Percentiles rank a stretch among this genome's conserved stretches.
These are phyloP conservation scores for Anthoceros angustus DNA, from an alignment of 225 moss, liverwort and hornwort species.

Conservation along the genomic window DNA sequence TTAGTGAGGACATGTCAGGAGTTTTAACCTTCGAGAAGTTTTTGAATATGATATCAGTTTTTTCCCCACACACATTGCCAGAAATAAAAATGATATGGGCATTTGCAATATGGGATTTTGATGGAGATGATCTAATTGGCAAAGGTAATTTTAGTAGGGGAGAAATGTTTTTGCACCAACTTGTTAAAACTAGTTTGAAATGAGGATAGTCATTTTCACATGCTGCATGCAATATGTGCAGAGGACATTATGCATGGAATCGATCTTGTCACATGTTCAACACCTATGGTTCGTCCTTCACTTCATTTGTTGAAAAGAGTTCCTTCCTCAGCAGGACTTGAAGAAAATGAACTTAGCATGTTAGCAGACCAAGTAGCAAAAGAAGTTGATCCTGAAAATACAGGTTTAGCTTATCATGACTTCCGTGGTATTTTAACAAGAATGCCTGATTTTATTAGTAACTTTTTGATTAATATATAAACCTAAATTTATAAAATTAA, in stretches of 20 bases:
- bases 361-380: slow-evolving; percentile 40
- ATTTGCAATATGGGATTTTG: slow-evolving; percentile 82
- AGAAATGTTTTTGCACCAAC: neutral
- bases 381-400: slow-evolving; percentile 43
- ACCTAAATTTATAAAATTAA: neutral
- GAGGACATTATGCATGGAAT: slow-evolving; percentile 67
- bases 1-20: slow-evolving; percentile 76
- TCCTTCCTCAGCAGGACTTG: slow-evolving; percentile 51
- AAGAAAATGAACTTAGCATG: slow-evolving; percentile 37
- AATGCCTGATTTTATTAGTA: slow-evolving; percentile 74
- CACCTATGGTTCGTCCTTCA: slow-evolving; percentile 36
- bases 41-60: slow-evolving; percentile 50
- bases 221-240: slow-evolving; percentile 6
- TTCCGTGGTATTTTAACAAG: slow-evolving; percentile 62
- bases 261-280: slow-evolving; percentile 54
- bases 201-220: neutral
- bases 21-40: slow-evolving; percentile 66
- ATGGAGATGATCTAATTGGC: slow-evolving; percentile 66
- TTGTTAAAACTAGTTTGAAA: neutral
- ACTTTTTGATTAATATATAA: slow-evolving; percentile 33
- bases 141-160: slow-evolving; percentile 14
- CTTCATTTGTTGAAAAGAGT: slow-evolving; percentile 31
- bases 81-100: slow-evolving; percentile 74
- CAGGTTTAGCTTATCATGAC: slow-evolving; percentile 61
- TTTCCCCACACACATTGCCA: slow-evolving; percentile 39